These are phyloP conservation scores for Bruguiera gymnorhiza DNA, from an alignment of 345 rosid species.

Conservation along the genomic window DNA sequence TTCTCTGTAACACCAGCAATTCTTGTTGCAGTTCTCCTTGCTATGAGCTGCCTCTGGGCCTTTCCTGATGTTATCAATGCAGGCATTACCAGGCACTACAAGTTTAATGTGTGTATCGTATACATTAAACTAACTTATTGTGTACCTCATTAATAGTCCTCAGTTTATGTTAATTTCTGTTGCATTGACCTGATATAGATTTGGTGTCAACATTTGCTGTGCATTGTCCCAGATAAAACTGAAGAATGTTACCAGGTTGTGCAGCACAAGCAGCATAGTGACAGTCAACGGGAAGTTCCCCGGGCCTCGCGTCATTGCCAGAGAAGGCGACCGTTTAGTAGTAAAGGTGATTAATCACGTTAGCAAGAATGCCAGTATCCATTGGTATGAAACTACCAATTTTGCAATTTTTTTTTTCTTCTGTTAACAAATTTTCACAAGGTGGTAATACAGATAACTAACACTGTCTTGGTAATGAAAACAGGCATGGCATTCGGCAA, in stretches of 20 bases:
- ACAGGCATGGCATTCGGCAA: constrained; percentile 75
- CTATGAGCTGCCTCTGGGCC: constrained; percentile 21
- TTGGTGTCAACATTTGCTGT: too few relatives aligned
- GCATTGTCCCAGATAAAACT: constrained; percentile 29
- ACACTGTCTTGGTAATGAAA: not conserved
- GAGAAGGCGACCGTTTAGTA: constrained; percentile 51
- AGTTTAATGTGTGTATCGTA: constrained; percentile 43
- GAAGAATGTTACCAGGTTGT: constrained; percentile 44
- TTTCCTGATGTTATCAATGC: constrained; percentile 36
- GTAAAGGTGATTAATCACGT: constrained; percentile 50
- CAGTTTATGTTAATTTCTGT: not conserved
- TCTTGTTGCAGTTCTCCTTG: constrained; percentile 22
- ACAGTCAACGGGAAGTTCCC: constrained; percentile 56
- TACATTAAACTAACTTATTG: not conserved
- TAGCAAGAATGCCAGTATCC: constrained; percentile 46
- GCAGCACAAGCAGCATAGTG: constrained; percentile 46
- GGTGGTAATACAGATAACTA: not conserved
- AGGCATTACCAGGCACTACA: constrained; percentile 70
- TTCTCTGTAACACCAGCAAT: constrained; percentile 7
- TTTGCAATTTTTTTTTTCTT: too few relatives aligned
- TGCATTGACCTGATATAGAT: not conserved
- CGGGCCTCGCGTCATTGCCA: constrained; percentile 47
- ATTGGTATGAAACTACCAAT: constrained; percentile 33
- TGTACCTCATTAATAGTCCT: not conserved
- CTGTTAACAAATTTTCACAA: too few relatives aligned